Conservation (phyloP, 2,329 filamentous ascomycete species). For the Trichothecium roseum region DNA sequence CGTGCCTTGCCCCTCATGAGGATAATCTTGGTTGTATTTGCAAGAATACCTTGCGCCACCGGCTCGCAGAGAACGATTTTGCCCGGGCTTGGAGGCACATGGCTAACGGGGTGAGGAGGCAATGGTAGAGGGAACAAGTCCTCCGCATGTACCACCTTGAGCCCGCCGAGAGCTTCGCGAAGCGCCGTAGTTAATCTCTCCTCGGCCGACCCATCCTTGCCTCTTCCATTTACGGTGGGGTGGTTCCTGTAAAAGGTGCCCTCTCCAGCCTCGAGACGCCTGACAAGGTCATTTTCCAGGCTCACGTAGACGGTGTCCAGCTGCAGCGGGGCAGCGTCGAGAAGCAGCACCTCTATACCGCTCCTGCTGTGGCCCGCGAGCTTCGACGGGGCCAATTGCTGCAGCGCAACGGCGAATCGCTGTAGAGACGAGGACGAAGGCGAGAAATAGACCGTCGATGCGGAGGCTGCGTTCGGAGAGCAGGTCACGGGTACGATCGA, state of each 20-base stretch:
- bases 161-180: conserved; percentile 60
- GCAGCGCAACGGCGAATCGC: conserved; percentile 64
- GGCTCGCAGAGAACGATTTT: conserved; percentile 91
- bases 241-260: conserved; percentile 67
- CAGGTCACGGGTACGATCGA: conserved; percentile 68
- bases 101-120: conserved; percentile 75
- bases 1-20: conserved; percentile 49
- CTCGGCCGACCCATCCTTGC: conserved; percentile 28
- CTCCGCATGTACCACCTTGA: conserved; percentile 72
- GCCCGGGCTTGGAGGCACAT: conserved; percentile 72
- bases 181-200: conserved; percentile 56
- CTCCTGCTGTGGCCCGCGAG: conserved; percentile 61
- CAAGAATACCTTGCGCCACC: conserved; percentile 75
- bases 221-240: conserved; percentile 28
- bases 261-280: conserved; percentile 72
- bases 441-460: conserved; percentile 72
- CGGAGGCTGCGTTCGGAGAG: conserved; percentile 38
- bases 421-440: conserved; percentile 64
- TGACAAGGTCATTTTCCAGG: conserved; percentile 70
- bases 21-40: conserved; percentile 72
- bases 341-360: conserved; percentile 72
- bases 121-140: conserved; percentile 72
- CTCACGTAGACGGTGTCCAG: conserved; percentile 82
- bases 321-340: conserved; percentile 70
- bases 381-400: conserved; percentile 66